Evolutionary conservation across 768 basidiomycete genomes (phyloP).

Genomic region (Boletus barrowsii): DNA sequence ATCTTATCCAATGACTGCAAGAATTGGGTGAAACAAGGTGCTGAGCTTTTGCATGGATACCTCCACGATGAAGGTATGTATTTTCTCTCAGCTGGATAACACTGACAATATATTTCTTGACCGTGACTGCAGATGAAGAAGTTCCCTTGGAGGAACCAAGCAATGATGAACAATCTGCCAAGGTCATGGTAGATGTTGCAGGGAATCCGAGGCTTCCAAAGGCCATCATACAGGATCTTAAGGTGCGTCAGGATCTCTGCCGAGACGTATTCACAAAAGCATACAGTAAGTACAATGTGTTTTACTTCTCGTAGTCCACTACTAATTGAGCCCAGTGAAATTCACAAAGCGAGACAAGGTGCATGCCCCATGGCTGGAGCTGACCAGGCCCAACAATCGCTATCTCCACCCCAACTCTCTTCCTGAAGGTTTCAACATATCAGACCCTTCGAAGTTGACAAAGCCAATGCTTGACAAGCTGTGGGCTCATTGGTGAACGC

Average conservation of each 20-base stretch:
- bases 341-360: background rate
- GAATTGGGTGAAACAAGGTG: background rate
- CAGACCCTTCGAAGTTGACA: background rate
- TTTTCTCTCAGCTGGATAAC: background rate
- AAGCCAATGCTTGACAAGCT: background rate
- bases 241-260: background rate
- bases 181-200: background rate
- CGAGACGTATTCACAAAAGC: background rate
- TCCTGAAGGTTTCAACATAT: background rate
- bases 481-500: background rate
- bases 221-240: background rate
- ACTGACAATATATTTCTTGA: background rate
- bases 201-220: background rate
- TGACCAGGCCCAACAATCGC: background rate
- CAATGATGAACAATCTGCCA: background rate
- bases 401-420: background rate
- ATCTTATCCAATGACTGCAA: background rate
- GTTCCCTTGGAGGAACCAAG: background rate
- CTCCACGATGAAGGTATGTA: background rate
- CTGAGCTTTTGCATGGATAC: background rate
- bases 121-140: background rate
- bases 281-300: background rate
- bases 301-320: background rate
- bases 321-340: background rate
- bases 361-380: background rate